These are phyloP conservation scores for Amaranthus cruentus DNA, from an alignment of 148 eudicot species.

Conservation along the genomic window DNA sequence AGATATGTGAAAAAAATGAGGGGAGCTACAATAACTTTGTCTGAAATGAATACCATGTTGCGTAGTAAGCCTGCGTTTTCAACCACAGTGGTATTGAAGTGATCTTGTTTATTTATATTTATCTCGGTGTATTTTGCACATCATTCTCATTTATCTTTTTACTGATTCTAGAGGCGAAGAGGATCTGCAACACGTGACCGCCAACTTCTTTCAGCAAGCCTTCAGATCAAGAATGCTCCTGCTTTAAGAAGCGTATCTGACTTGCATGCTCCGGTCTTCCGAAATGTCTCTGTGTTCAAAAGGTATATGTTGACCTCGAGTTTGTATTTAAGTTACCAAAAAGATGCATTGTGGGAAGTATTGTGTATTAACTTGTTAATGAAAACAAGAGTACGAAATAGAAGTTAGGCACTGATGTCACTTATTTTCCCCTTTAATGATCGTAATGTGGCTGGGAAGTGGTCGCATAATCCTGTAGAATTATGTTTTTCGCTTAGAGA, in stretches of 20 bases:
- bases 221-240: slow-evolving; percentile 53
- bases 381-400: no score
- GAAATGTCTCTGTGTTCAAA: slow-evolving; percentile 59
- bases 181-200: slow-evolving; percentile 44
- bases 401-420: no score
- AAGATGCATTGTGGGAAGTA: not conserved
- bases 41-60: slow-evolving; percentile 51
- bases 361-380: no score
- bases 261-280: slow-evolving; percentile 54
- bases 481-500: not conserved
- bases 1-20: slow-evolving; percentile 33
- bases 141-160: slow-evolving; percentile 5
- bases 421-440: no score
- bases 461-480: no score
- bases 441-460: no score
- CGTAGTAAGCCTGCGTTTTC: slow-evolving; percentile 25
- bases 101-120: not conserved
- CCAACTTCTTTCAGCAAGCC: slow-evolving; percentile 51
- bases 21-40: slow-evolving; percentile 33
- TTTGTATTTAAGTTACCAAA: not conserved
- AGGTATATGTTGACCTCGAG: slow-evolving; percentile 33
- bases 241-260: slow-evolving; percentile 26
- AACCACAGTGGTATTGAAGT: slow-evolving; percentile 37
- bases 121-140: not conserved
- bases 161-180: slow-evolving; percentile 35